phyloP scores from a whole-genome alignment of 2,329 filamentous ascomycete species.

The Epichloe elymi region DNA sequence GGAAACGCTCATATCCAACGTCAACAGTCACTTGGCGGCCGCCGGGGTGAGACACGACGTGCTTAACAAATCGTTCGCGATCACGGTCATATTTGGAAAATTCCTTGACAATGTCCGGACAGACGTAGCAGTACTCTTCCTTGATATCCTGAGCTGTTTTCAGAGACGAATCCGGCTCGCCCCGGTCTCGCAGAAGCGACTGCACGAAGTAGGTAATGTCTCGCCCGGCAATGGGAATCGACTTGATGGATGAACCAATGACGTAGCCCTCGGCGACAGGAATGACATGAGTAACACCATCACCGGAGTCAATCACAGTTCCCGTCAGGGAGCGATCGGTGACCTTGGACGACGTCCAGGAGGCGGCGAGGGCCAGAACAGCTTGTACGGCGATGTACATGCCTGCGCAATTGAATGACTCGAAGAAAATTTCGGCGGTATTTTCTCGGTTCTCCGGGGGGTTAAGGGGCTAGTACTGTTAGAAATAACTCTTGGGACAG shows the following conservation, averaged over 20 bases:
- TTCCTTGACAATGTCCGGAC: slow-evolving; percentile 97
- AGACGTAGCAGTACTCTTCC: slow-evolving; percentile 97
- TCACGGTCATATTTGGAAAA: slow-evolving; percentile 91
- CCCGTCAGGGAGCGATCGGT: slow-evolving; percentile 91
- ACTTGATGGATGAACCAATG: slow-evolving; percentile 98
- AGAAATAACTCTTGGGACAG: neutral
- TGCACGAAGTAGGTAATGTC: slow-evolving; percentile 99
- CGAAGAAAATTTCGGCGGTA: slow-evolving; percentile 99
- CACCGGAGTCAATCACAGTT: slow-evolving; percentile 96
- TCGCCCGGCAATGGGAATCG: slow-evolving; percentile 91
- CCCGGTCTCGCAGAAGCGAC: slow-evolving; percentile 85
- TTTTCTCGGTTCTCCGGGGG: slow-evolving; percentile 99
- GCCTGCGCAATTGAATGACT: slow-evolving; percentile 98
- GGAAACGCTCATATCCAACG: slow-evolving; percentile 93
- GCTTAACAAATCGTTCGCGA: slow-evolving; percentile 79
- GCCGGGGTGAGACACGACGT: slow-evolving; percentile 74
- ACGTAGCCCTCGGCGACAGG: slow-evolving; percentile 98
- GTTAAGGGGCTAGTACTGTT: slow-evolving; percentile 62
- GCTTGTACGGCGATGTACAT: slow-evolving; percentile 98
- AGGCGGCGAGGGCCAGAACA: slow-evolving; percentile 88
- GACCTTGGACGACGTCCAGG: slow-evolving; percentile 97
- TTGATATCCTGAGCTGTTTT: slow-evolving; percentile 98
- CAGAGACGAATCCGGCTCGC: slow-evolving; percentile 89
- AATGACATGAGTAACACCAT: slow-evolving; percentile 98
- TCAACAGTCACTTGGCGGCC: slow-evolving; percentile 78